Evolutionary conservation across 176 grass and related monocot genomes (phyloP), one percentile per base, ranked within the genome.

Genomic region (Carex littledalei): DNA sequence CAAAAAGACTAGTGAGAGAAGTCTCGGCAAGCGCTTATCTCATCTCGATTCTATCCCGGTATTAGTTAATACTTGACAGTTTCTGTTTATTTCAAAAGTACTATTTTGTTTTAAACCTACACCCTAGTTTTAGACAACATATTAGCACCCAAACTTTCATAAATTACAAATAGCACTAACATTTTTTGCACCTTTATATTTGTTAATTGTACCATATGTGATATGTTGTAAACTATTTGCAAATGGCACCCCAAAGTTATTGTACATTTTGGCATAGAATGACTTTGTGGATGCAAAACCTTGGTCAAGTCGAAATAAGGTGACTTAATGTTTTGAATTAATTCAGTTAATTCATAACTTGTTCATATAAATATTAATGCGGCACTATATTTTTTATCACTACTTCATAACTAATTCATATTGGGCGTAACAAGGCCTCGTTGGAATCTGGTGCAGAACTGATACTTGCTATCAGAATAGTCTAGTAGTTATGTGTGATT

Each of bases 1-100:
- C 79, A 87, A 80, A n/a, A 84, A 91, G 39, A 93, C 64, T 26
- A 94, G 63, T 15, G 85, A 54, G 16, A 87, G 87, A 64, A 95
- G 87, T 52, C 93, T 98, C 71, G 96, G 96, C 74, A 95, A 93
- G 54, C 93, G 93, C 45, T 72, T 98, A 22, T 98, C 96, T 61
- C 96, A 98, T 81, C 90, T 98, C 80, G 96, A 95, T 87, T 98
- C 93, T 1, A 94, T 95, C 85, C 96, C 96, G 80, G 96, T 98
- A 98, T 76, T n/a, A 56, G 6, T 78, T 16, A 49, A 83, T 31
- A 83, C 3, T 53, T 75, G 52, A 75, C 15, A 9, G 50, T 31
- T 32, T 78, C 45, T 55, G 49, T 77, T 53, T 12, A 22, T 76
- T 76, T 14, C 13, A 26, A 24, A 5, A 67, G 20, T 22, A 53